Base-by-base conservation (phyloP, 1,284 basidiomycete genomes). In the Agaricales sp. region DNA sequence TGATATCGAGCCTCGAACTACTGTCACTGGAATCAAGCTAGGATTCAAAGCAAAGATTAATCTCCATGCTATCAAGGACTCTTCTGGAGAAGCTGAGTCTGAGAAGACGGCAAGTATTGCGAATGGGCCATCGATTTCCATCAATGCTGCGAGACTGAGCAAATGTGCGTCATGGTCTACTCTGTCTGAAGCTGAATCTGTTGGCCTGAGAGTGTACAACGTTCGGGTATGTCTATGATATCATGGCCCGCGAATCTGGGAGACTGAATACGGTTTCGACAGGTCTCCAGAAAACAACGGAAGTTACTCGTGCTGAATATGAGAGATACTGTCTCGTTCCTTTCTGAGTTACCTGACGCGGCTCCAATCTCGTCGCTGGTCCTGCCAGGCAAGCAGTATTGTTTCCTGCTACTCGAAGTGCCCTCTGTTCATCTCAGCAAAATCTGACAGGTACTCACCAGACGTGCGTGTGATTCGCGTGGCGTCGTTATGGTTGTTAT, bases 341-440 rank as follows among this genome's bases (percentile, higher is more conserved):
- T 90, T 47, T 74, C 79, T 4, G 71, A 77, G 30, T 67, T 93
- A 41, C 80, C 84, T 1, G 82, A 92, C 60, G 59, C 66, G 2
- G 65, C 75, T 1, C 71, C 79, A 4, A 63, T 94, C 19, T 87
- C 86, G 8, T 82, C 82, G 16, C 57, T 92, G 12, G 66, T 78
- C 49, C 70, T 94, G 20, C 87, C 89, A 49, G 88, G 88, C 73
- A 65, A 21, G 75, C 59, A 53, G 60, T 19, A 60, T 54, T 4
- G 56, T 48, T 25, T 56, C 59, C 59, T 30, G 55, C 54, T 52
- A n/a, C 2, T 35, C 26, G 26, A 30, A 14, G 26, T 30, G 26
- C 14, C 18, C n/a, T 47, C 46, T 52, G 43, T 38, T 44, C 51
- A 20, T 51, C 13, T 43, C 18, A 30, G 26, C 14, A 6, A 6